Conservation (phyloP, 2,329 filamentous ascomycete species). For the Stemphylium lycopersici region DNA sequence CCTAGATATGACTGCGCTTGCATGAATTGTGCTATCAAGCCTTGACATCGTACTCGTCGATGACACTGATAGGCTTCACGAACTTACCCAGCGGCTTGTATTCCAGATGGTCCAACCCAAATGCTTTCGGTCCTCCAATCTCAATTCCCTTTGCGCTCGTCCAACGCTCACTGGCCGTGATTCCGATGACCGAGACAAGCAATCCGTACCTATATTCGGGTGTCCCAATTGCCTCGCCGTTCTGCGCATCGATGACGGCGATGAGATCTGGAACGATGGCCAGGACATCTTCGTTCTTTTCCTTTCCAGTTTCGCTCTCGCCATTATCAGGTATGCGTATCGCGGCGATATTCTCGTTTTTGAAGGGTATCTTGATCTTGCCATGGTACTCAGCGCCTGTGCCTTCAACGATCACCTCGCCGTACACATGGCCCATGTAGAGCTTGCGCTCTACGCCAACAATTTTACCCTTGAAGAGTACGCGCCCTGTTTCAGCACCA, state of each 20-base stretch:
- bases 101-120: conserved; percentile 56
- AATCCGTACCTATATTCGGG: conserved; percentile 63
- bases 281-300: conserved; percentile 50
- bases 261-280: conserved; percentile 60
- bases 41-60: conserved; percentile 54
- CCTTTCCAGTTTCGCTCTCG: conserved; percentile 35
- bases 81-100: conserved; percentile 61
- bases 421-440: conserved; percentile 52
- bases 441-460: conserved; percentile 52
- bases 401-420: conserved; percentile 50
- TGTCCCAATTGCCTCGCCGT: conserved; percentile 58
- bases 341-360: conserved; percentile 75
- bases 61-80: conserved; percentile 60
- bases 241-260: conserved; percentile 56
- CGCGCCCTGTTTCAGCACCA: conserved; percentile 42
- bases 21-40: not conserved
- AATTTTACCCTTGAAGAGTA: conserved; percentile 55
- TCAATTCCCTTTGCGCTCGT: conserved; percentile 57
- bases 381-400: conserved; percentile 45
- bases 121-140: conserved; percentile 58
- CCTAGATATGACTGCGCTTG: not conserved
- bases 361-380: conserved; percentile 69
- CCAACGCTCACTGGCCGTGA: conserved; percentile 62
- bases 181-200: conserved; percentile 59
- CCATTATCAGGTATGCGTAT: conserved; percentile 36